Evolutionary conservation across 1,139 yeast genomes (phyloP).

Genomic region (Tardiomyces depauwii): DNA sequence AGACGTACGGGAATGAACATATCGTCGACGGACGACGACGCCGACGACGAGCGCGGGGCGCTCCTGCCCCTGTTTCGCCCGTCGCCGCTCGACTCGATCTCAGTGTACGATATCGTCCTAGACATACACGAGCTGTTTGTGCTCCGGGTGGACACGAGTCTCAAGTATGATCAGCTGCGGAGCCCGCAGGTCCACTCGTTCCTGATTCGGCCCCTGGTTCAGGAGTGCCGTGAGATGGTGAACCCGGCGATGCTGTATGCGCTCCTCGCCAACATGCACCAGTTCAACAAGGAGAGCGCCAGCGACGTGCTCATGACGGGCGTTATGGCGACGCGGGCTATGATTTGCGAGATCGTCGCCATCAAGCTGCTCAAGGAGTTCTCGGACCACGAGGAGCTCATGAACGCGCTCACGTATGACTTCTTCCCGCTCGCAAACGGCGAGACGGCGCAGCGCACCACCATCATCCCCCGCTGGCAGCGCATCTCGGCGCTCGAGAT

Average conservation of each 20-base stretch:
- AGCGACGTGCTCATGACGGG: slow-evolving; percentile 40
- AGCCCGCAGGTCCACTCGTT: slow-evolving; percentile 43
- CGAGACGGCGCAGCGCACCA: slow-evolving; percentile 7
- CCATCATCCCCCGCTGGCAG: slow-evolving; percentile 31
- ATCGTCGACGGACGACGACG: background rate
- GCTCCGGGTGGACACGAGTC: slow-evolving; percentile 33
- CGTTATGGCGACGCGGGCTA: slow-evolving; percentile 40
- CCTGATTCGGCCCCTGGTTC: slow-evolving; percentile 39
- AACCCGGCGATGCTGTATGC: slow-evolving; percentile 27
- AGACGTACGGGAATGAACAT: background rate
- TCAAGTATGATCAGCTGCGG: slow-evolving; percentile 46
- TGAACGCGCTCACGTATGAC: slow-evolving; percentile 32
- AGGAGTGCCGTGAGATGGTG: slow-evolving; percentile 13
- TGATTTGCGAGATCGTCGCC: slow-evolving; percentile 45
- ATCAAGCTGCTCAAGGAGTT: slow-evolving; percentile 42
- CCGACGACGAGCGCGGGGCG: slow-evolving; percentile 3
- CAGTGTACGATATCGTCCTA: slow-evolving; percentile 22
- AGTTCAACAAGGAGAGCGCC: slow-evolving; percentile 38
- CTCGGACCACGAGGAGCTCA: slow-evolving; percentile 29
- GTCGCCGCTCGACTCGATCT: slow-evolving; percentile 23
- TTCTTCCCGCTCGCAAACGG: slow-evolving; percentile 30
- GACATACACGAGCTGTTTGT: slow-evolving; percentile 21
- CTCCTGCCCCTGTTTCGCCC: slow-evolving; percentile 18
- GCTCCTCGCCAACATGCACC: slow-evolving; percentile 27
- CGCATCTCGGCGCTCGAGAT: slow-evolving; percentile 45